A percentile compares a stretch with the other conserved stretches of the same genome.
phyloP scores from a whole-genome alignment of 768 basidiomycete genomes.

The Strobilomyces echinocephalus region DNA sequence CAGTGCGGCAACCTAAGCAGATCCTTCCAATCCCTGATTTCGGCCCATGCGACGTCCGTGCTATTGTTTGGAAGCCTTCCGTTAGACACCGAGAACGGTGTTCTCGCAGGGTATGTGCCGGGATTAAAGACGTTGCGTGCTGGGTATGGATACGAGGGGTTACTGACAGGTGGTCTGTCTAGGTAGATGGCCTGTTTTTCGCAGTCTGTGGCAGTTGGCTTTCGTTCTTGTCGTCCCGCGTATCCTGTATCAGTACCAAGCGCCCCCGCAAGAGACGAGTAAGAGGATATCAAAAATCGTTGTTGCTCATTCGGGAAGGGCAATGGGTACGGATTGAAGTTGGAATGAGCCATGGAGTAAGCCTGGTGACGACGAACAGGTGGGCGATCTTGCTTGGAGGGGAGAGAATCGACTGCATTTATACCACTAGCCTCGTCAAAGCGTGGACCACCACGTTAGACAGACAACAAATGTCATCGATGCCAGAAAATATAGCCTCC shows the following conservation, averaged over 20 bases:
- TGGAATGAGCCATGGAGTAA: slow-evolving; percentile 17
- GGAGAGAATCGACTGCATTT: slow-evolving; percentile 11
- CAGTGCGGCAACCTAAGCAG: neutral
- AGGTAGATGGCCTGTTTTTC: slow-evolving; percentile 16
- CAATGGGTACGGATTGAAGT: slow-evolving; percentile 14
- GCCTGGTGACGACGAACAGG: neutral
- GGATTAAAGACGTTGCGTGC: slow-evolving; percentile 27
- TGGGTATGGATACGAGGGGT: slow-evolving; percentile 27
- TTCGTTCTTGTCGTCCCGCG: slow-evolving; percentile 4
- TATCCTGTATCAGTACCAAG: slow-evolving; percentile 14
- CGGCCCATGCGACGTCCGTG: neutral
- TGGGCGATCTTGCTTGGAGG: neutral
- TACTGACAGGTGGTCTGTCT: slow-evolving; percentile 13
- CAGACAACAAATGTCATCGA: slow-evolving; percentile 2
- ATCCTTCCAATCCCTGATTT: slow-evolving; percentile 4
- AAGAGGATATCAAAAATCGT: slow-evolving; percentile 14
- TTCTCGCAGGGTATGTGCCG: slow-evolving; percentile 11
- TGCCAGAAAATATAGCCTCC: neutral
- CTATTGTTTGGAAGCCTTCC: slow-evolving; percentile 1
- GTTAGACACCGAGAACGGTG: slow-evolving; percentile 7
- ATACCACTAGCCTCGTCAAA: slow-evolving; percentile 19
- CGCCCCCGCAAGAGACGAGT: slow-evolving; percentile 24
- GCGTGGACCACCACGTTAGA: slow-evolving; percentile 4
- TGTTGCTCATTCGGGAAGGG: slow-evolving; percentile 21
- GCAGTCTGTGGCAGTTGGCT: neutral